A percentile compares a stretch with the other conserved stretches of the same genome.
These are phyloP conservation scores for Gossypium bickii DNA, from an alignment of 345 rosid species.

Conservation along the genomic window DNA sequence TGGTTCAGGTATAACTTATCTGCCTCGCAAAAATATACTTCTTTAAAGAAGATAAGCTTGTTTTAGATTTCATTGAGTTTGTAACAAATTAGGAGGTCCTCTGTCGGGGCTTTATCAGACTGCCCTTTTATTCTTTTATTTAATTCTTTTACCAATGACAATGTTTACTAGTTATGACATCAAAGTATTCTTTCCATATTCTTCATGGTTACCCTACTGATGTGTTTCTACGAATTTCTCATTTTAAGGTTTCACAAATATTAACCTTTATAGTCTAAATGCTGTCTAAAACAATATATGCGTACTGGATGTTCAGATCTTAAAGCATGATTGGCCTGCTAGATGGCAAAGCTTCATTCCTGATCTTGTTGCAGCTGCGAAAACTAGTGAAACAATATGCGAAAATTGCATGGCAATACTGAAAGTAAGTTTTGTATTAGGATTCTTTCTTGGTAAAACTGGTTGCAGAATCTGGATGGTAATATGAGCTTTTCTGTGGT, in stretches of 20 bases:
- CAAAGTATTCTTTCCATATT: neutral
- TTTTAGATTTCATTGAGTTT: conserved; percentile 1
- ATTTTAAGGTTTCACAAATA: neutral
- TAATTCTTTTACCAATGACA: neutral
- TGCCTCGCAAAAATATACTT: neutral
- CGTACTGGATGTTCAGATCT: conserved; percentile 41
- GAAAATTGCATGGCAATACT: conserved; percentile 97
- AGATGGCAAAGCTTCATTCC: conserved; percentile 98
- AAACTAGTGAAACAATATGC: conserved; percentile 98
- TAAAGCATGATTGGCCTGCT: conserved; percentile 99
- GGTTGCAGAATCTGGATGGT: conserved; percentile 2
- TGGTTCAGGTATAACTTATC: conserved; percentile 77
- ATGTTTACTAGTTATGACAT: neutral
- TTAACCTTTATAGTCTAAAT: neutral
- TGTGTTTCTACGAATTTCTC: neutral
- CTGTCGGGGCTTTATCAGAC: neutral
- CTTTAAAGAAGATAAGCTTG: neutral
- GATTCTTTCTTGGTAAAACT: neutral
- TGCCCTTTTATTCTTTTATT: neutral
- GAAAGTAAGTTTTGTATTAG: conserved; percentile 47
- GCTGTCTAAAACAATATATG: neutral
- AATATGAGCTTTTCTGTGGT: conserved; percentile 16
- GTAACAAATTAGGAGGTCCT: neutral
- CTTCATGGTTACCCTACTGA: neutral
- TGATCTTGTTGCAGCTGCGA: conserved; percentile 97